phyloP scores from a whole-genome alignment of 371 early-diverging fungal species.

The Syncephalastrum contaminatum region DNA sequence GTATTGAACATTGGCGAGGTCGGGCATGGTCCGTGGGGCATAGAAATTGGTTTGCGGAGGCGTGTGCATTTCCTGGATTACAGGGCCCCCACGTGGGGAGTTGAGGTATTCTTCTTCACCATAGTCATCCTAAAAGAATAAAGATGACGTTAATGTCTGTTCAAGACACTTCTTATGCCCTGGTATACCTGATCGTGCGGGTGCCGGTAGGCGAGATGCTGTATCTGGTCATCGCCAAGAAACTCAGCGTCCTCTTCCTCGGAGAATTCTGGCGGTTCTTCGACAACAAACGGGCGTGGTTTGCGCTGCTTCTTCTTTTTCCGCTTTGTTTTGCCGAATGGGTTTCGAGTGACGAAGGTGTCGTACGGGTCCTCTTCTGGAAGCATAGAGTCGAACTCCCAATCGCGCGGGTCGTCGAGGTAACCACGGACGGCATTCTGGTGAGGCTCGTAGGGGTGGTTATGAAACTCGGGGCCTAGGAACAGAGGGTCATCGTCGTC shows the following conservation, averaged over 20 bases:
- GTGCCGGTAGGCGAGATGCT: conserved; percentile 18
- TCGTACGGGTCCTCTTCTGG: conserved; percentile 4
- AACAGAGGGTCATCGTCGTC: conserved; percentile 21
- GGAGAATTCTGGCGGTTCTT: conserved; percentile 20
- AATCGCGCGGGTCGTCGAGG: conserved; percentile 24
- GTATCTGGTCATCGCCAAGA: conserved; percentile 44
- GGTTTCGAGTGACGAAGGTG: conserved; percentile 39
- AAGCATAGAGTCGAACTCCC: conserved; percentile 24
- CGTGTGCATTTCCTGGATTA: conserved; percentile 32
- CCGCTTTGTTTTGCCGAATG: conserved; percentile 29
- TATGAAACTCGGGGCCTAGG: conserved; percentile 31
- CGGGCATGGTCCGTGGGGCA: conserved; percentile 32
- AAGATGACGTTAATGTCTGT: too few relatives aligned
- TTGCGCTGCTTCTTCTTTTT: conserved; percentile 16
- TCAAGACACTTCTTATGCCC: too few relatives aligned
- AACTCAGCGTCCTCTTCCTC: conserved; percentile 42
- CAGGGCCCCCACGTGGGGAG: conserved; percentile 16
- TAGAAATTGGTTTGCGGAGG: conserved; percentile 23
- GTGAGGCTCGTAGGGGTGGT: conserved; percentile 16
- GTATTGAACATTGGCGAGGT: not conserved
- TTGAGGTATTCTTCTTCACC: conserved; percentile 31
- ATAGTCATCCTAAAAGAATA: conserved; percentile 20
- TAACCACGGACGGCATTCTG: conserved; percentile 30
- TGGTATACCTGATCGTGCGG: too few relatives aligned
- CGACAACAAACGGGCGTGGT: conserved; percentile 17